A percentile compares a stretch with the other conserved stretches of the same genome.
phyloP scores from a whole-genome alignment of 306 rosid genomes.

The Sicyos edulis region DNA sequence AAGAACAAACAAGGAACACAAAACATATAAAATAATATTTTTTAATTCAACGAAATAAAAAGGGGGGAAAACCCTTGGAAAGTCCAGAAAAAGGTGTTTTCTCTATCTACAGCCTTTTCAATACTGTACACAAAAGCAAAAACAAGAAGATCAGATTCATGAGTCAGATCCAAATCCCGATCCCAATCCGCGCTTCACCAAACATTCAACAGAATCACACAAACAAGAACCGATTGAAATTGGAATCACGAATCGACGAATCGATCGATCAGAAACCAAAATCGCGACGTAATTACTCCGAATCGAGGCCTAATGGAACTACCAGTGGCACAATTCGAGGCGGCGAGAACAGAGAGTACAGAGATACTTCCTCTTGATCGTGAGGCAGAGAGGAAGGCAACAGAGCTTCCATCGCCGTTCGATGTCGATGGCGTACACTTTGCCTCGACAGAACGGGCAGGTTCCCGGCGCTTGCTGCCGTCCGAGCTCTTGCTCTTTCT shows the following conservation, averaged over 20 bases:
- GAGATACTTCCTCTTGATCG: conserved; percentile 69
- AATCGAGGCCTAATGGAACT: neutral
- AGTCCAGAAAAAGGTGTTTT: neutral
- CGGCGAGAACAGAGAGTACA: conserved; percentile 71
- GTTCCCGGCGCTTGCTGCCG: conserved; percentile 75
- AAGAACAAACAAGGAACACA: too few relatives aligned
- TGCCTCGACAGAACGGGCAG: conserved; percentile 79
- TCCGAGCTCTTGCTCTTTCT: conserved; percentile 60
- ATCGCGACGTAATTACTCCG: too few relatives aligned
- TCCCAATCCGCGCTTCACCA: neutral
- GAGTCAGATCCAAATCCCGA: conserved; percentile 15
- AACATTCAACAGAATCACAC: neutral
- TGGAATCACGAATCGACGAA: neutral
- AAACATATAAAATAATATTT: neutral
- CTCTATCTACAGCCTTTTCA: neutral
- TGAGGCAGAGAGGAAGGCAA: conserved; percentile 66
- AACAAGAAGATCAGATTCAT: neutral
- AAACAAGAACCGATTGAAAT: neutral
- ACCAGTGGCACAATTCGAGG: conserved; percentile 43
- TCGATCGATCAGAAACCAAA: neutral
- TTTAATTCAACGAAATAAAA: neutral
- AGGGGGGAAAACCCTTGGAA: neutral
- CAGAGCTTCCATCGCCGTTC: conserved; percentile 59
- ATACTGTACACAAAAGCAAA: conserved; percentile 8
- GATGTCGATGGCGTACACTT: conserved; percentile 69